A percentile compares a stretch with the other conserved stretches of the same genome.
These are phyloP conservation scores for Agarophyton chilense DNA, from an alignment of 23 red algal genomes.

Conservation along the genomic window DNA sequence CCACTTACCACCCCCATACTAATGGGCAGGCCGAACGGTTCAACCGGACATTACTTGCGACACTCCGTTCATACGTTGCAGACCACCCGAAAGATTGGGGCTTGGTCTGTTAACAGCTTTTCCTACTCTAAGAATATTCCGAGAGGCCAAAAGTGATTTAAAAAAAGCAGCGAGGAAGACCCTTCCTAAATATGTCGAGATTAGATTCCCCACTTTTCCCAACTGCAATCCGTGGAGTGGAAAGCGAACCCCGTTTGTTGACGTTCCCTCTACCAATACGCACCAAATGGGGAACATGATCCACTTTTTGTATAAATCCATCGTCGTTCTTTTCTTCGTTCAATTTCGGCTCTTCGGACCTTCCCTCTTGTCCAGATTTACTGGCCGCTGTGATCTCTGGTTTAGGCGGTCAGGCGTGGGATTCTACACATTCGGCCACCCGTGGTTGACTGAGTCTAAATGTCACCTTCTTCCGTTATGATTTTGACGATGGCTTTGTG, in stretches of 20 bases:
- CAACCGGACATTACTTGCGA: too few species aligned
- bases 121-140: neutral
- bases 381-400: neutral
- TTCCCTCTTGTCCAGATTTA: neutral
- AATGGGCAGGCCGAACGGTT: too few species aligned
- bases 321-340: constrained; percentile 15
- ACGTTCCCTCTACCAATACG: neutral
- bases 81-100: too few species aligned
- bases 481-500: neutral
- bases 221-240: constrained; percentile 2
- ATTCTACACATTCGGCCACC: neutral
- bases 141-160: constrained; percentile 2
- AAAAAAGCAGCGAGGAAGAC: constrained; percentile 1
- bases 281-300: neutral
- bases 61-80: too few species aligned
- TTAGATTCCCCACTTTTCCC: constrained; percentile 8
- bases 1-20: too few species aligned
- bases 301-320: constrained; percentile 1
- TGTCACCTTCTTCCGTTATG: constrained; percentile 7
- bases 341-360: neutral
- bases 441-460: neutral
- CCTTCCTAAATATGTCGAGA: constrained; percentile 12
- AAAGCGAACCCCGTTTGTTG: constrained; percentile 7
- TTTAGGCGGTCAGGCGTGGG: neutral
- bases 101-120: neutral